phyloP scores from a whole-genome alignment of 2,329 filamentous ascomycete genomes.

The Alternaria viburni region DNA sequence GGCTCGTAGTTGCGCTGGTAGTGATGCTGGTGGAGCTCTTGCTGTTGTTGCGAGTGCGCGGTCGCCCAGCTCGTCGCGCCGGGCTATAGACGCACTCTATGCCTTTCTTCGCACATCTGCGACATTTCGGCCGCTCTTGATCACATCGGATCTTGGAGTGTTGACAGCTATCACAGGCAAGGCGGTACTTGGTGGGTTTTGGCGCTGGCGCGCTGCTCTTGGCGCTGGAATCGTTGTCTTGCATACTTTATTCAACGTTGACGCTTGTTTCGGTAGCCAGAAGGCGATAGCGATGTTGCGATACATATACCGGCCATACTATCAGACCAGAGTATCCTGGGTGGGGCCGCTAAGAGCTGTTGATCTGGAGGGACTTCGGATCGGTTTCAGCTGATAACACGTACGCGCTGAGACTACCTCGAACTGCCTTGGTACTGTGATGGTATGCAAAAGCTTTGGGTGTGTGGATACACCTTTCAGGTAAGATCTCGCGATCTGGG shows the following conservation, averaged over 20 bases:
- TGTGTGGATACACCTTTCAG: background rate
- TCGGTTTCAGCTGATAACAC: background rate
- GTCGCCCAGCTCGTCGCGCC: conserved; percentile 8
- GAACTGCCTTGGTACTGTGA: background rate
- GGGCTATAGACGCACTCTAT: conserved; percentile 11
- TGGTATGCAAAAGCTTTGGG: background rate
- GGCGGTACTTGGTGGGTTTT: conserved; percentile 9
- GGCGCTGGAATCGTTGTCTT: conserved; percentile 1
- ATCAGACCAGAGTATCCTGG: background rate
- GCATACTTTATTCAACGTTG: background rate
- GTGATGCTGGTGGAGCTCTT: background rate
- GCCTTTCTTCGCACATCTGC: conserved; percentile 14
- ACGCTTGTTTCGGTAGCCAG: background rate
- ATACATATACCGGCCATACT: conserved; percentile 3
- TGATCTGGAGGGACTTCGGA: background rate
- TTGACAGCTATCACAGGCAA: conserved; percentile 12
- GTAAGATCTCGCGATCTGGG: background rate
- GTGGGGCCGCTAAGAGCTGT: background rate
- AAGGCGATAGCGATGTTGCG: background rate
- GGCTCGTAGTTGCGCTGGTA: background rate
- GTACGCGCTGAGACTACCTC: background rate
- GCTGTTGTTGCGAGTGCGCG: conserved; percentile 7
- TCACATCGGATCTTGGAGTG: conserved; percentile 13
- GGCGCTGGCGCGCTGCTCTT: background rate
- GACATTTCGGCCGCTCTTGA: conserved; percentile 9